These are phyloP conservation scores for Rhizopogon rudus DNA, from an alignment of 768 basidiomycete species.

Conservation along the genomic window DNA sequence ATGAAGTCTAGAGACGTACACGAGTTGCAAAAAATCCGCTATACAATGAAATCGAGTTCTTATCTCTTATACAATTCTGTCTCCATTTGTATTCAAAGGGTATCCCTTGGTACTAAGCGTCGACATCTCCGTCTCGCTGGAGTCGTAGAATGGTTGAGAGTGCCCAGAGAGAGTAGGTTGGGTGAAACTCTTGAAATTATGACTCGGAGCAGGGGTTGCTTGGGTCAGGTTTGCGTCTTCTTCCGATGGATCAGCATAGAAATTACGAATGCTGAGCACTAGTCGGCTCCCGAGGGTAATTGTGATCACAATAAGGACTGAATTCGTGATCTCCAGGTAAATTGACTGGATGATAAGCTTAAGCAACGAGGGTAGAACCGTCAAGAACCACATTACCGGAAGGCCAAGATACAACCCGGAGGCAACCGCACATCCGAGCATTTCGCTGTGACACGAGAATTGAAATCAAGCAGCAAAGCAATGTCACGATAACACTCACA, in stretches of 20 bases:
- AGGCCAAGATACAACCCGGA: slow-evolving; percentile 4
- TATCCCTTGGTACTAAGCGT: neutral
- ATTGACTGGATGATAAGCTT: neutral
- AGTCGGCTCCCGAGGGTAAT: slow-evolving; percentile 4
- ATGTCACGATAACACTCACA: neutral
- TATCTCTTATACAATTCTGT: neutral
- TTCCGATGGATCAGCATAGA: slow-evolving; percentile 4
- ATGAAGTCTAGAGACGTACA: too few relatives aligned
- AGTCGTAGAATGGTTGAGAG: neutral
- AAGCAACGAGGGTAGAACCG: neutral
- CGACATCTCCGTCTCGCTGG: neutral
- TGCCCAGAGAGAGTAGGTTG: neutral
- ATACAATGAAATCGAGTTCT: too few relatives aligned
- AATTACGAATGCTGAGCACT: slow-evolving; percentile 3
- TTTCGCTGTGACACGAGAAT: neutral
- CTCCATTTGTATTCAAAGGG: neutral
- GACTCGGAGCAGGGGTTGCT: neutral
- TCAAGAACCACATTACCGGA: slow-evolving; percentile 1
- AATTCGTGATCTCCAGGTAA: slow-evolving; percentile 4
- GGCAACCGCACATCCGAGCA: slow-evolving; percentile 3
- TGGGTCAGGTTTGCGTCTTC: neutral
- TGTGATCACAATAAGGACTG: slow-evolving; percentile 1
- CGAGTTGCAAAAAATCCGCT: too few relatives aligned
- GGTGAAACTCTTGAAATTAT: neutral
- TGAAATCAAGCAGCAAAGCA: neutral